Evolutionary conservation across 1,284 basidiomycete species (phyloP), one percentile per base, ranked within the genome.

Genomic region (Baeospora myosura): DNA sequence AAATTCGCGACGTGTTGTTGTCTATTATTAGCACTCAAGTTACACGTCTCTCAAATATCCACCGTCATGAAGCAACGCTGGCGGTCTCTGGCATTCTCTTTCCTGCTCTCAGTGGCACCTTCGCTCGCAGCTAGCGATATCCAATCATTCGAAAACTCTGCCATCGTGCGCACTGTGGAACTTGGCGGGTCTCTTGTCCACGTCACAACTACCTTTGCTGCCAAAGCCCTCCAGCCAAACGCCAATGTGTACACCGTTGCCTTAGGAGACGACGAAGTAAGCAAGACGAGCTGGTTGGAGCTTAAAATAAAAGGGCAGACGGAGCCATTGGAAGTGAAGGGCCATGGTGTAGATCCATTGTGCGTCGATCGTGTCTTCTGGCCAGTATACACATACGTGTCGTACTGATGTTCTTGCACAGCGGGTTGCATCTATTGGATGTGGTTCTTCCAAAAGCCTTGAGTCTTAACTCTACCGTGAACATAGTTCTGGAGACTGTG

Each of bases 181-280:
- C 82, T 95, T 30, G 89, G 86, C 30, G 92, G 92, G 46, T 73
- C 90, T 22, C 74, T 89, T 20, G 83, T 89, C 41, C 81, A 84
- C 63, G 78, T 91, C 66, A 86, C 81, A 37, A 94, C 92, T 37
- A 88, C 88, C 43, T 95, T 87, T 64, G 82, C 88, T 14, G 75
- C 88, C 58, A 88, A 81, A 61, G 76, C 86, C 36, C 69, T 85
- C 21, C 72, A 77, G 48, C 66, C 78, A 48, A 72, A 66, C 35
- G 72, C 79, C 6, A 72, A 70, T 29, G 65, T 74, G 28, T 92
- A 91, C 58, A 76, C 80, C 34, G 64, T 94, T 48, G 78, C 85
- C 4, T 65, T 95, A 16, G 71, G 74, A 5, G 69, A 72, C 42
- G 67, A 72, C 18, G 85, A 88, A 43, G 75, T 72, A 44, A 61